phyloP scores from a whole-genome alignment of 176 grass and related monocot species.

The Paspalum notatum region DNA sequence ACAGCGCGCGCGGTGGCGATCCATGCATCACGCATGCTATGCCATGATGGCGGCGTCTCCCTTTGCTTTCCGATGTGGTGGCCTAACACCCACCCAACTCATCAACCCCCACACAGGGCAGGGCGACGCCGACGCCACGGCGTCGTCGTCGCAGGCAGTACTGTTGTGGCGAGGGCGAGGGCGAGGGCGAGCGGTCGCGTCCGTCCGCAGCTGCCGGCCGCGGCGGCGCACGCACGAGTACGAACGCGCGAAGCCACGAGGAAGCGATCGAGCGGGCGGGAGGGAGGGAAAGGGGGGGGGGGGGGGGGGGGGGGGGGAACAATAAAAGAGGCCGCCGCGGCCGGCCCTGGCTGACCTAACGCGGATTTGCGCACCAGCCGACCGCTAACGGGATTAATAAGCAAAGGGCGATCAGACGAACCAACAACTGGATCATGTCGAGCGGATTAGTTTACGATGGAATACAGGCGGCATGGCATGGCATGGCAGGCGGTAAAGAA shows the following conservation, averaged over 20 bases:
- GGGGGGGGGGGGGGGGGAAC: no score
- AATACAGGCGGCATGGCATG: neutral
- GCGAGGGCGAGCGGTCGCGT: no score
- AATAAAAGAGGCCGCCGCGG: no score
- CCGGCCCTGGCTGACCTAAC: conserved; percentile 38
- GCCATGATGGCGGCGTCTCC: no score
- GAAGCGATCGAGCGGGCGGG: neutral
- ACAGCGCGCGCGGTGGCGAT: no score
- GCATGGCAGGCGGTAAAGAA: neutral
- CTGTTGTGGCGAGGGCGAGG: no score
- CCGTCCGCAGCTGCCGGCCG: neutral
- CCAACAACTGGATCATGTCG: conserved; percentile 31
- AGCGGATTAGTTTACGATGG: neutral
- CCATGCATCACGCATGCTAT: no score
- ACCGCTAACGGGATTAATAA: conserved; percentile 37
- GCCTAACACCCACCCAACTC: conserved; percentile 34
- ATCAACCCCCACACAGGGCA: neutral
- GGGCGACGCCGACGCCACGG: no score
- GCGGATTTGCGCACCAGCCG: conserved; percentile 47
- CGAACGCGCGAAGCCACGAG: neutral
- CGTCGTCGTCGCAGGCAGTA: no score
- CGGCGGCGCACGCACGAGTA: neutral
- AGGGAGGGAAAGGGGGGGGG: no score
- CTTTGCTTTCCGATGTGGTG: conserved; percentile 26
- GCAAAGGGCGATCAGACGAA: neutral